Evolutionary conservation across 2,329 filamentous ascomycete genomes (phyloP).

Genomic region (Geosmithia morbida): DNA sequence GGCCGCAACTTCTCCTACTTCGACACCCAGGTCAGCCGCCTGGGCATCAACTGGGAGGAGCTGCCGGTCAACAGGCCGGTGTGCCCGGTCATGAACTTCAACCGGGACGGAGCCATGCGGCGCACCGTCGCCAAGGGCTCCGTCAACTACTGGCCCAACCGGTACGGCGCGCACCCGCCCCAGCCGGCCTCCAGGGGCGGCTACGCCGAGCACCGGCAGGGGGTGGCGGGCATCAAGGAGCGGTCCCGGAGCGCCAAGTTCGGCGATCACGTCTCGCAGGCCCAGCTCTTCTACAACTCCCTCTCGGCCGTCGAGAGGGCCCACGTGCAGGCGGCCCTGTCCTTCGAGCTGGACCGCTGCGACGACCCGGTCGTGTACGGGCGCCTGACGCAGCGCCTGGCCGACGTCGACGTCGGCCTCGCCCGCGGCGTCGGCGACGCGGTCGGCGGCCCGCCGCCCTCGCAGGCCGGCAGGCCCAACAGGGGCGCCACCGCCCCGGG

Average conservation of each 20-base stretch:
- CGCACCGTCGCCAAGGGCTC: slow-evolving; percentile 57
- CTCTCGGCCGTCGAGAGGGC: slow-evolving; percentile 51
- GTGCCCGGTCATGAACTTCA: slow-evolving; percentile 61
- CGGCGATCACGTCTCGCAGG: slow-evolving; percentile 62
- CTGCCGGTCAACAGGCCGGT: slow-evolving; percentile 40
- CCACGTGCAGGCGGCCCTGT: slow-evolving; percentile 57
- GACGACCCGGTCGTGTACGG: slow-evolving; percentile 66
- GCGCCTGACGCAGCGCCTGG: slow-evolving; percentile 50
- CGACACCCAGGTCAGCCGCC: slow-evolving; percentile 54
- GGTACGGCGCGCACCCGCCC: slow-evolving; percentile 53
- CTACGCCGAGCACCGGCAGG: slow-evolving; percentile 51
- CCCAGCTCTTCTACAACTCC: slow-evolving; percentile 72
- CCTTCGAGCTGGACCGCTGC: slow-evolving; percentile 70
- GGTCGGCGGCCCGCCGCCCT: slow-evolving; percentile 49
- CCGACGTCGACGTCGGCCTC: slow-evolving; percentile 58
- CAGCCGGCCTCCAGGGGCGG: slow-evolving; percentile 39
- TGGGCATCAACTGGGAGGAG: slow-evolving; percentile 38
- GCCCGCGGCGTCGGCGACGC: slow-evolving; percentile 55
- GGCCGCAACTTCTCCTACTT: slow-evolving; percentile 57
- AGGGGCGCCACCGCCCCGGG: slow-evolving; percentile 53
- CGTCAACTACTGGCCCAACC: slow-evolving; percentile 51
- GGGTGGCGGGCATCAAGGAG: slow-evolving; percentile 54
- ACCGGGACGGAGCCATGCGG: slow-evolving; percentile 58
- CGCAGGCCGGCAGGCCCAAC: slow-evolving; percentile 38
- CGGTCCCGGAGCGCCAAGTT: slow-evolving; percentile 60